Base-by-base conservation (phyloP, 495 filamentous ascomycete genomes). In the Astrothelium subdiscretum region DNA sequence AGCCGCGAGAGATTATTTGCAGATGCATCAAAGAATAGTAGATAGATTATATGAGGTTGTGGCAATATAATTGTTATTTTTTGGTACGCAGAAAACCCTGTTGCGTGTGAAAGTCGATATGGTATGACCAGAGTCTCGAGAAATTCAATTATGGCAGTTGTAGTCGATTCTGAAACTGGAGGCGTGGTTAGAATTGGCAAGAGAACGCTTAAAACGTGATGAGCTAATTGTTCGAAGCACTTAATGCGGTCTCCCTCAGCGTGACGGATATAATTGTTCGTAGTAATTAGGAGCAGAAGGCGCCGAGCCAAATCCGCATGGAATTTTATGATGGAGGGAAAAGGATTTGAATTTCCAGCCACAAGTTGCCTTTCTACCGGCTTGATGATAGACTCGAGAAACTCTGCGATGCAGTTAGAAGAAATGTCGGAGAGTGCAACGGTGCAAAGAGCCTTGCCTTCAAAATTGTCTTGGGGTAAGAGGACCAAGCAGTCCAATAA, bases 1-100 rank as follows among this genome's bases (percentile, higher is more conserved):
- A 92, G 81, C 8, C 83, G 83, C 1, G 89, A 90, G n/a, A 91
- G 78, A 31, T 80, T 79, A 4, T 80, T 78, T 11, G 83, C 76
- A 3, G 82, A 85, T 1, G 82, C 72, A 22, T 77, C 79, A 67
- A 92, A 92, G 61, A 83, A 72, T 35, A 92, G 75, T 24, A 78
- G 80, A 70, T 94, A 94, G 31, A 92, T 79, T 26, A 89, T 77
- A 18, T 82, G 76, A 1, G 87, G 78, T 0, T 87, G 79, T 0
- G 90, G 91, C 5, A 88, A 79, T 44, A 80, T 78, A 63, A 94
- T 82, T 26, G 48, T 20, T 15, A 29, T 20, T 11, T 54, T 20
- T 29, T 29, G 22, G 24, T 27, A 54, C 6, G 15, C 24, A 29
- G 48, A 54, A 29, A 15, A 24, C 11, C 22, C 15, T 8, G 8